Evolutionary conservation across 495 filamentous ascomycete genomes (phyloP), one percentile per base, ranked within the genome.

Genomic region (Neurospora tetraspora): DNA sequence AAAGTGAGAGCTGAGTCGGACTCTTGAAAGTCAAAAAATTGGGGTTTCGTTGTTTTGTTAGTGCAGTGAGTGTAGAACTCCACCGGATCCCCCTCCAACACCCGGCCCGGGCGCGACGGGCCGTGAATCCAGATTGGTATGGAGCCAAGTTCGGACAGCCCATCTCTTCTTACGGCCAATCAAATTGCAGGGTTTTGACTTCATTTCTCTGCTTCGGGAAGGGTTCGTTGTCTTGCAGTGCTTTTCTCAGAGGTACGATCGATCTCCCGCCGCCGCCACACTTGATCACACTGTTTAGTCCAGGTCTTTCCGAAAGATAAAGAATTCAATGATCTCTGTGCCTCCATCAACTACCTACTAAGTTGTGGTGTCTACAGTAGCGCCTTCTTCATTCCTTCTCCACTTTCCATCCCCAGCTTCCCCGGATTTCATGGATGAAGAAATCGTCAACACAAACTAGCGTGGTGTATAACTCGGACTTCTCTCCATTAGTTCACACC

Each of bases 61-160:
- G 5, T n/a, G n/a, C n/a, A n/a, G n/a, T n/a, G n/a, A n/a, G 39
- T 14, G 39, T 14, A 10, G 23, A 34, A 18, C 53, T 34, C 53
- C 53, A 65, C 53, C 0, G 11, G 53, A 61, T 61, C 14, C 53
- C 45, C 53, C 53, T 34, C 47, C 45, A 36, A 69, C 20, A 39
- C n/a, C 69, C 31, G 31, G 31, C 31, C 31, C 31, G 31, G 31
- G 42, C 75, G 74, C 72, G 31, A 74, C 79, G 79, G 79, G 74
- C 79, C 79, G 79, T 69, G 59, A 79, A 71, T 80, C 79, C 79
- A 80, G 79, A 80, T 79, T 80, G 78, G 74, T 47, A 68, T 70
- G 38, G 69, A 47, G 39, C 69, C 61, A n/a, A n/a, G n/a, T n/a
- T n/a, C n/a, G n/a, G n/a, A n/a, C n/a, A 59, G n/a, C 40, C 72